Percentiles rank a stretch among this genome's conserved stretches.
Conservation (phyloP, 208 protist genomes). For the Phytomonas serpens region DNA sequence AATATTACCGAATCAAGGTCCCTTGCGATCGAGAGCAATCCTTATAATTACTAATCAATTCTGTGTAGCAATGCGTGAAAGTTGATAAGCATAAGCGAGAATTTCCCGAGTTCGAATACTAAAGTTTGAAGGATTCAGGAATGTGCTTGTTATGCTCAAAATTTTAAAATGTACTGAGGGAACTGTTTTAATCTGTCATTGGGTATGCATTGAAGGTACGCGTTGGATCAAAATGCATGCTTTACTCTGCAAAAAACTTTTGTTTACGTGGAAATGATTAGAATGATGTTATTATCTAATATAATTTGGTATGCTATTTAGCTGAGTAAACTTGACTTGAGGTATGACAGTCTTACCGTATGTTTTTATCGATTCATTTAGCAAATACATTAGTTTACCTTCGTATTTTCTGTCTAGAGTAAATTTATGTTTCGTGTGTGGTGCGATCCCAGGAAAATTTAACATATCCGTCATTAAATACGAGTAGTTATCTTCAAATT, state of each 20-base stretch:
- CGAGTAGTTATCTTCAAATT: not conserved
- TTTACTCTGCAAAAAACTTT: not conserved
- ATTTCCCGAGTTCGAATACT: not conserved
- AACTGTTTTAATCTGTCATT: not conserved
- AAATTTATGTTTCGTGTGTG: conserved; percentile 12
- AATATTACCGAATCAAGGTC: not conserved
- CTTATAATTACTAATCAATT: not conserved
- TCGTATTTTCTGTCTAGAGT: not conserved
- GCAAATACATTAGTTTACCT: conserved; percentile 2
- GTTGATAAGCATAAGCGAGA: not conserved
- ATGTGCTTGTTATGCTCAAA: conserved; percentile 4
- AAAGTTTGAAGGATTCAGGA: conserved; percentile 1
- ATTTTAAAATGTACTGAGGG: not conserved
- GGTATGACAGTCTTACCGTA: not conserved
- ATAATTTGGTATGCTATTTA: not conserved
- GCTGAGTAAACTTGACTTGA: not conserved
- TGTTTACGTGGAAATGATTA: not conserved
- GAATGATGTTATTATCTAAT: not conserved
- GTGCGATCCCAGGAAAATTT: not conserved
- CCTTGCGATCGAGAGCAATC: not conserved
- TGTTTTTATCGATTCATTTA: not conserved
- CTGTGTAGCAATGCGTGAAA: not conserved
- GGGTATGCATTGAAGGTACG: not conserved
- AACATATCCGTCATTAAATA: not conserved
- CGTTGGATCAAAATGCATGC: not conserved